Percentiles rank a stretch among this genome's conserved stretches.
phyloP scores from a whole-genome alignment of 768 basidiomycete species.

The Calvatia gigantea region DNA sequence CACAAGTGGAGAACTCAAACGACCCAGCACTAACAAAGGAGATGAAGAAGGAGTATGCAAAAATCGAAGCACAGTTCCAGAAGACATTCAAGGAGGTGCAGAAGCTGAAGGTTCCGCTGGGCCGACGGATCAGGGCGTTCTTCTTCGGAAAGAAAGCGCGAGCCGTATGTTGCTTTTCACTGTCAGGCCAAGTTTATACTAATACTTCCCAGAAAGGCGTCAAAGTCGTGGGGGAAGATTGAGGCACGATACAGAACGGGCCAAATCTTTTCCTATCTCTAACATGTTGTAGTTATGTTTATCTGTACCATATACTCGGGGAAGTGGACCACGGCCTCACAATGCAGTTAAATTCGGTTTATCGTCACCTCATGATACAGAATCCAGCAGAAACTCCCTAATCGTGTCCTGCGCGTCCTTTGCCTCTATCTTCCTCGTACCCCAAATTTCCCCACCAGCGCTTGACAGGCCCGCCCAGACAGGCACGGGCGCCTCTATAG shows the following conservation, averaged over 20 bases:
- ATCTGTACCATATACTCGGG: neutral
- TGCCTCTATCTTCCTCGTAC: neutral
- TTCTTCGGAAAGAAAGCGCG: slow-evolving; percentile 9
- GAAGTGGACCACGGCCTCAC: neutral
- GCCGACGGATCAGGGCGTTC: slow-evolving; percentile 4
- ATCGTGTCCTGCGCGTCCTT: neutral
- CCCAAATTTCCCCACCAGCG: neutral
- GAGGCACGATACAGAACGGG: neutral
- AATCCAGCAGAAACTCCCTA: slow-evolving; percentile 3
- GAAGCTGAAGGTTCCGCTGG: slow-evolving; percentile 8
- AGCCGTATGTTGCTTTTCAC: neutral
- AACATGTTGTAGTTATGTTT: no score
- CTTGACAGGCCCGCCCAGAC: slow-evolving; percentile 28
- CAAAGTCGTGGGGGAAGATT: neutral
- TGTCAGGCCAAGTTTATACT: neutral
- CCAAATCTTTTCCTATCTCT: no score
- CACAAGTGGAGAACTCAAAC: slow-evolving; percentile 10
- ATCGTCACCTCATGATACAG: neutral
- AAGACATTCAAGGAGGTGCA: slow-evolving; percentile 19
- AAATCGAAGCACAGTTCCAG: slow-evolving; percentile 16
- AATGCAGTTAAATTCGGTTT: neutral
- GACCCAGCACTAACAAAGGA: slow-evolving; percentile 9
- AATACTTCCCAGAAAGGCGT: slow-evolving; percentile 3
- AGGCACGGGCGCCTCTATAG: slow-evolving; percentile 28
- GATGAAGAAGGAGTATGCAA: slow-evolving; percentile 10